Conservation (phyloP, 2,329 filamentous ascomycete genomes). For the Aspergillus vadensis region DNA sequence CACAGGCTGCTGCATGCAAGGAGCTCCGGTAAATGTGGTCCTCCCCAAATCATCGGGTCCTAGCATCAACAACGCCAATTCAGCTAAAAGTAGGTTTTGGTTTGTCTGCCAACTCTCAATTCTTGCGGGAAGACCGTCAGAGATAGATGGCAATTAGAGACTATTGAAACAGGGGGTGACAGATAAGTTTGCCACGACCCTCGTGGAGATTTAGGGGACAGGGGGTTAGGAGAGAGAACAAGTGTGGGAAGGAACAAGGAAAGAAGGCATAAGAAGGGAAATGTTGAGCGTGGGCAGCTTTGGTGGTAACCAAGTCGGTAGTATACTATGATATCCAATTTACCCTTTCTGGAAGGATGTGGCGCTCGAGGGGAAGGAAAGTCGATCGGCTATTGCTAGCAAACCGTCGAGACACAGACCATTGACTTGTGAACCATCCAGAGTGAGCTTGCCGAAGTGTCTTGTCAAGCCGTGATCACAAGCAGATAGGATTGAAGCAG, state of each 20-base stretch:
- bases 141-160: neutral
- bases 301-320: too few relatives aligned
- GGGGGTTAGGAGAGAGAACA: too few relatives aligned
- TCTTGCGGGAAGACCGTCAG: neutral
- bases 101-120: neutral
- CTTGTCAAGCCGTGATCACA: too few relatives aligned
- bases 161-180: neutral
- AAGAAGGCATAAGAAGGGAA: neutral
- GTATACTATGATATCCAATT: neutral
- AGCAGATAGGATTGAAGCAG: neutral
- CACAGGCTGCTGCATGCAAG: constrained; percentile 10
- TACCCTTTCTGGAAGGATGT: neutral
- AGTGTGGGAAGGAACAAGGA: neutral
- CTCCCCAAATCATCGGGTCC: constrained; percentile 7
- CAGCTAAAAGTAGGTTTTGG: neutral
- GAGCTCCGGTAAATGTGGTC: constrained; percentile 1
- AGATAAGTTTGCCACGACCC: neutral
- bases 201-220: neutral
- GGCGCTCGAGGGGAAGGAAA: too few relatives aligned
- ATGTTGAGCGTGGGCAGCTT: too few relatives aligned
- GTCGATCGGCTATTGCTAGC: too few relatives aligned
- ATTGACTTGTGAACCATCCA: too few relatives aligned
- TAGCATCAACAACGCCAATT: constrained; percentile 4
- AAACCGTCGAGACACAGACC: too few relatives aligned
- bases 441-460: too few relatives aligned